A percentile compares a stretch with the other conserved stretches of the same genome.
These are phyloP conservation scores for Aureobasidium uvarum DNA, from an alignment of 2,329 filamentous ascomycete genomes.

Conservation along the genomic window DNA sequence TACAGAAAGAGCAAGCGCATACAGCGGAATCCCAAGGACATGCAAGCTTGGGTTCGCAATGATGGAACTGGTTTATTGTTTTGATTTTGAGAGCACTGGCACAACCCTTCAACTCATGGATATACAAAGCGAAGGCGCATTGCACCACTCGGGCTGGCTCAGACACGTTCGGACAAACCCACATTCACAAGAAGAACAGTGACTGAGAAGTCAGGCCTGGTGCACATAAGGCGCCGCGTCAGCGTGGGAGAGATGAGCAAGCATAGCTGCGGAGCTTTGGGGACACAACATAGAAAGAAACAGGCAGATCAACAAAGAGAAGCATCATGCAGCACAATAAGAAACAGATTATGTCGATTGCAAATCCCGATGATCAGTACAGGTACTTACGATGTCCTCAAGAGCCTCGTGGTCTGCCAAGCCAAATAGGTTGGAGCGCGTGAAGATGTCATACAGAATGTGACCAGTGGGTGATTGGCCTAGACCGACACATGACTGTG, in stretches of 20 bases:
- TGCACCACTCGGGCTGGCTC: neutral
- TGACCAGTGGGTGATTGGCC: constrained; percentile 1
- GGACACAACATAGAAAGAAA: constrained; percentile 21
- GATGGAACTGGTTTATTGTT: constrained; percentile 25
- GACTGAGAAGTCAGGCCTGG: neutral
- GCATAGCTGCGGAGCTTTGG: constrained; percentile 21
- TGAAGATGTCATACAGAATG: constrained; percentile 16
- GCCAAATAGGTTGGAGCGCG: constrained; percentile 1
- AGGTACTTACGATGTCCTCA: neutral
- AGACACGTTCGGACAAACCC: neutral
- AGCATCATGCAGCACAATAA: constrained; percentile 4
- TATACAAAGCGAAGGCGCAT: constrained; percentile 13
- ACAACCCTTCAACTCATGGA: constrained; percentile 8
- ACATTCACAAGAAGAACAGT: neutral
- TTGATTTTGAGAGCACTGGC: constrained; percentile 21
- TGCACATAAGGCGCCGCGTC: constrained; percentile 5
- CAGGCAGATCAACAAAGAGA: constrained; percentile 18
- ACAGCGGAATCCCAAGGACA: constrained; percentile 21
- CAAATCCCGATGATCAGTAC: neutral
- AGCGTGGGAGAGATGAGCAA: neutral
- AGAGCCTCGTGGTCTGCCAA: constrained; percentile 9
- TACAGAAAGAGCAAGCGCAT: constrained; percentile 24
- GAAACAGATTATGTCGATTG: neutral
- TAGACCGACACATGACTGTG: constrained; percentile 9
- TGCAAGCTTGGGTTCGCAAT: constrained; percentile 22